Evolutionary conservation across 2,329 filamentous ascomycete genomes (phyloP).

Genomic region (Sarocladiaceae sp.): DNA sequence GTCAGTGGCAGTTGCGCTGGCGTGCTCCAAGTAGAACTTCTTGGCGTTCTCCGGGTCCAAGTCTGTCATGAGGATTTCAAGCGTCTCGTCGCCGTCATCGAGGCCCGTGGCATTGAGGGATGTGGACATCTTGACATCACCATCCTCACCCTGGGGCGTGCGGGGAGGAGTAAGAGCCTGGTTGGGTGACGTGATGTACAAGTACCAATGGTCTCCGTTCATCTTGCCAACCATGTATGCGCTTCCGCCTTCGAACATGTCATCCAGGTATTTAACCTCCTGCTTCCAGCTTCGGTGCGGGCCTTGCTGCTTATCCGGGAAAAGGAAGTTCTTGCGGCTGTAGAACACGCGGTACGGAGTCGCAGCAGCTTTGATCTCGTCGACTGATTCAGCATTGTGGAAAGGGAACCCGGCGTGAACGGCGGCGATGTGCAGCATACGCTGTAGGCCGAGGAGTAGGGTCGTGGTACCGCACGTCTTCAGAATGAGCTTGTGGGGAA

Average conservation of each 20-base stretch:
- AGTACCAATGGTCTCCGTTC: constrained; percentile 99
- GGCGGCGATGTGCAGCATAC: constrained; percentile 87
- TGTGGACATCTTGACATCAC: constrained; percentile 12
- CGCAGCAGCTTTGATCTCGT: constrained; percentile 67
- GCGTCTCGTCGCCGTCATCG: constrained; percentile 64
- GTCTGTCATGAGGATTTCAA: constrained; percentile 68
- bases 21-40: constrained; percentile 64
- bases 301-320: constrained; percentile 87
- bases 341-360: constrained; percentile 96
- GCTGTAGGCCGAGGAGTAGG: constrained; percentile 78
- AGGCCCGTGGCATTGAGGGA: constrained; percentile 32
- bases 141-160: constrained; percentile 55
- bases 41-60: constrained; percentile 62
- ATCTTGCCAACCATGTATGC: constrained; percentile 99
- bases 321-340: constrained; percentile 97
- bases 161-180: constrained; percentile 73
- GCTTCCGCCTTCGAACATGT: constrained; percentile 84
- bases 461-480: constrained; percentile 99
- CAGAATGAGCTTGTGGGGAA: constrained; percentile 97
- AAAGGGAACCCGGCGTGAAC: constrained; percentile 84
- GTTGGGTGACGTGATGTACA: constrained; percentile 89
- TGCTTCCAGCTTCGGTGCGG: constrained; percentile 97
- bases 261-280: constrained; percentile 87
- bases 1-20: constrained; percentile 83
- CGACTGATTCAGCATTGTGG: constrained; percentile 58